Evolutionary conservation across 208 protist species (phyloP), one percentile per base, ranked within the genome.

Genomic region (Crithidia fasciculata): DNA sequence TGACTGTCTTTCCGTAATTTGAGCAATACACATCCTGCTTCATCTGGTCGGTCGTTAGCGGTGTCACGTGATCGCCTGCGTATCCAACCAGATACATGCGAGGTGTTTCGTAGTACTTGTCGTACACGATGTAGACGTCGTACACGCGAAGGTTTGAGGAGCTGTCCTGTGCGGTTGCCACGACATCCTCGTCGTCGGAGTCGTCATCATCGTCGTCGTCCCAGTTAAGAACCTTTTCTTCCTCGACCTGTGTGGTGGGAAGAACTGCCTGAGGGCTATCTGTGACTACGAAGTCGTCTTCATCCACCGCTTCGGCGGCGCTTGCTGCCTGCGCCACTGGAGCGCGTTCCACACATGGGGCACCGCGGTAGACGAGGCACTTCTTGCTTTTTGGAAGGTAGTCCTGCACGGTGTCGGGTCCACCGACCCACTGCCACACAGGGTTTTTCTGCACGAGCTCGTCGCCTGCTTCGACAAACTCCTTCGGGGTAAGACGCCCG

Each of bases 81-180:
- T 99, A 99, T 3, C 98, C 98, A 66, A 97, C 97, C 43, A 99
- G 78, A 89, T 98, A 99, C 37, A 99, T 90, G 10, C 96, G 81
- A 28, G 97, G 98, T 15, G 97, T 99, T 77, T 97, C 87, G 66
- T 99, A 98, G 78, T 98, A 99, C 72, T 99, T 98, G 80, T 99
- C 98, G 73, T 99, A 99, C 0, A 97, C 97, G 60, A 99, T 99
- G 62, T 85, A 95, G 4, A 99, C 76, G 74, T 99, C 98, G 82
- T 99, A 99, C 16, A 97, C 96, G 16, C 98, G 83, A 15, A 72
- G 4, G 18, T 63, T 53, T 2, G 59, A 36, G 19, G 52, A 47
- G 50, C 55, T 78, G 3, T 78, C 71, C 4, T 37, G 13, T 19
- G 63, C n/a, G 2, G 70, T 49, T 0, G 65, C 9, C 4, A 72